Percentiles rank a stretch among this genome's conserved stretches.
These are phyloP conservation scores for Beverwykella pulmonaria DNA, from an alignment of 495 filamentous ascomycete species.

Conservation along the genomic window DNA sequence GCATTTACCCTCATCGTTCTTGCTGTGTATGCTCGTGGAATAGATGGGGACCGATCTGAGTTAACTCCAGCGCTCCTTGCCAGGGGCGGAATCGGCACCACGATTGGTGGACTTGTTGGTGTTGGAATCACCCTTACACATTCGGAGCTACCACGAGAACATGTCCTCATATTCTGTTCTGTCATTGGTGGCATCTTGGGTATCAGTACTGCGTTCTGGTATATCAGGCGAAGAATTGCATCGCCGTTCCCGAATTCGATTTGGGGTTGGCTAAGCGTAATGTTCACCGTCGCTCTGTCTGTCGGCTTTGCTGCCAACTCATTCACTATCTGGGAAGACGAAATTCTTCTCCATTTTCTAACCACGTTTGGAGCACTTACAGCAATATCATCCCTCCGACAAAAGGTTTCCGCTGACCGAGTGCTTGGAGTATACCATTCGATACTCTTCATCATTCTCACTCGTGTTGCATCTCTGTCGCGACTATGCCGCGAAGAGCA, in stretches of 20 bases:
- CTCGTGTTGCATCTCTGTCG: slow-evolving; percentile 81
- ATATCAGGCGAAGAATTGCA: slow-evolving; percentile 51
- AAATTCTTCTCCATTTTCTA: slow-evolving; percentile 89
- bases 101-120: slow-evolving; percentile 41
- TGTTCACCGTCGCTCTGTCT: slow-evolving; percentile 81
- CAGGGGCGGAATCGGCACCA: slow-evolving; percentile 43
- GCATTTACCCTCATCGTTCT: slow-evolving; percentile 66
- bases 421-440: slow-evolving; percentile 81
- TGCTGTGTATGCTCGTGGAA: slow-evolving; percentile 68
- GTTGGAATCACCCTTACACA: slow-evolving; percentile 33
- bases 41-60: slow-evolving; percentile 56
- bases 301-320: slow-evolving; percentile 95
- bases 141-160: slow-evolving; percentile 31
- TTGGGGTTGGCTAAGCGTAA: slow-evolving; percentile 83
- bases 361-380: slow-evolving; percentile 78
- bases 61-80: slow-evolving; percentile 54
- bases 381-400: slow-evolving; percentile 72
- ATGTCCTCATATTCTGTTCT: slow-evolving; percentile 53
- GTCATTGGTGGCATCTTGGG: slow-evolving; percentile 66
- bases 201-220: slow-evolving; percentile 60
- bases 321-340: slow-evolving; percentile 98
- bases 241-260: slow-evolving; percentile 72
- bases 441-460: slow-evolving; percentile 76
- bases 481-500: slow-evolving; percentile 96
- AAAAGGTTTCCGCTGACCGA: slow-evolving; percentile 63